Percentiles rank a stretch among this genome's conserved stretches.
phyloP scores from a whole-genome alignment of 2,329 filamentous ascomycete species.

The Fusarium nodosum region DNA sequence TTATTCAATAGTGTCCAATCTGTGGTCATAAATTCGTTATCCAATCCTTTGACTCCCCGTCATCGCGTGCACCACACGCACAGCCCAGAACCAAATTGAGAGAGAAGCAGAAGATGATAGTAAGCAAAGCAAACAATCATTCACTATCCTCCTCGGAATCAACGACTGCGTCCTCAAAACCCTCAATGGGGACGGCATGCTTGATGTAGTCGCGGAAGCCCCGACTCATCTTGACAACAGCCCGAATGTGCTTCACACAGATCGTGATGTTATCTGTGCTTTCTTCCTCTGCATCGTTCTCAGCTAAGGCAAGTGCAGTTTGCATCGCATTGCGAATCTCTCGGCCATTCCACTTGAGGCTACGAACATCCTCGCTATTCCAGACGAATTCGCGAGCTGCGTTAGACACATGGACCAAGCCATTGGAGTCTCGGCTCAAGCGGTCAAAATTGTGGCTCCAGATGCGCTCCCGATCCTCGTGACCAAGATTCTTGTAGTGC shows the following conservation, averaged over 20 bases:
- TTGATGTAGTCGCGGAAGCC: conserved; percentile 54
- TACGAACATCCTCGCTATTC: conserved; percentile 54
- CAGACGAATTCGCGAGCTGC: conserved; percentile 58
- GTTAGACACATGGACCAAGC: conserved; percentile 55
- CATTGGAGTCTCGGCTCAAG: conserved; percentile 57
- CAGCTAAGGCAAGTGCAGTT: conserved; percentile 61
- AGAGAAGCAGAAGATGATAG: not conserved
- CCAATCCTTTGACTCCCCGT: not conserved
- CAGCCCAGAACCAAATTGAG: not conserved
- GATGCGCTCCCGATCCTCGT: conserved; percentile 60
- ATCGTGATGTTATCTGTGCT: conserved; percentile 50
- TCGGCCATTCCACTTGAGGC: conserved; percentile 59
- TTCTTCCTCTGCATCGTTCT: conserved; percentile 57
- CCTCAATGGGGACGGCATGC: conserved; percentile 37
- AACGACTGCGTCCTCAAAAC: conserved; percentile 39
- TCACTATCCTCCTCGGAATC: conserved; percentile 39
- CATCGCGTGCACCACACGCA: not conserved
- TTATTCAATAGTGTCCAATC: conserved; percentile 3
- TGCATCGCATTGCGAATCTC: conserved; percentile 61
- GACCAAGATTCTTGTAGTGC: conserved; percentile 59
- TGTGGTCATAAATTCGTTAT: not conserved
- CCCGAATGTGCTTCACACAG: conserved; percentile 53
- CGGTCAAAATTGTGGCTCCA: conserved; percentile 63
- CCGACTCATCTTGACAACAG: conserved; percentile 55
- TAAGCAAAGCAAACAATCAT: not conserved